Evolutionary conservation across 441 rosid genomes (phyloP).

Genomic region (Brassica hybrid): DNA sequence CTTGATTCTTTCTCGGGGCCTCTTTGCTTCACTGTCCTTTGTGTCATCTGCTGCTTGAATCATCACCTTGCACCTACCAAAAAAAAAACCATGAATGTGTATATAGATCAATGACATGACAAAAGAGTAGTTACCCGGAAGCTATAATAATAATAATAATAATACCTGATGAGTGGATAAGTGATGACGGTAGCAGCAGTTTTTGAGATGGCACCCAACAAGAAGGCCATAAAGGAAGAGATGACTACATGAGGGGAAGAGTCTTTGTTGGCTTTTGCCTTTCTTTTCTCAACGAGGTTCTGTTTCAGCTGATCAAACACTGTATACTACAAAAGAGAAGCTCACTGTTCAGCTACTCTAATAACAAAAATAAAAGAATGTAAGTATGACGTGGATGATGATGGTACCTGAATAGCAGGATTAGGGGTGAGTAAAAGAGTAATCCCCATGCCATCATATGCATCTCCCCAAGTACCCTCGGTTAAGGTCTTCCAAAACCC

Average conservation of each 20-base stretch:
- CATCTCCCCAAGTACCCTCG: slow-evolving; percentile 69
- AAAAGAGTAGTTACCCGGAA: slow-evolving; percentile 2
- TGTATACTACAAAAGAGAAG: slow-evolving; percentile 65
- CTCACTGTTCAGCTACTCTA: slow-evolving; percentile 11
- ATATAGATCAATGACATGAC: neutral
- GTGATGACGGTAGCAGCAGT: slow-evolving; percentile 82
- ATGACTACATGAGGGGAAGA: slow-evolving; percentile 70
- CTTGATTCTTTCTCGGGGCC: slow-evolving; percentile 42
- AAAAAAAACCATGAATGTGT: slow-evolving; percentile 7
- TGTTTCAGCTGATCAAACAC: slow-evolving; percentile 94
- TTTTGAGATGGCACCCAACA: slow-evolving; percentile 87
- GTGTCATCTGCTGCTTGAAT: slow-evolving; percentile 82
- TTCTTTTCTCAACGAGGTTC: slow-evolving; percentile 51
- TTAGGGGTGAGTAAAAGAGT: slow-evolving; percentile 85
- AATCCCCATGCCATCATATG: slow-evolving; percentile 88
- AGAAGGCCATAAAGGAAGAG: slow-evolving; percentile 77
- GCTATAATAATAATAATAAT: neutral
- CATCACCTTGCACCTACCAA: slow-evolving; percentile 79
- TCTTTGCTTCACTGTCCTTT: slow-evolving; percentile 45
- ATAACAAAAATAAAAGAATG: no score
- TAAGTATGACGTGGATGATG: slow-evolving; percentile 3
- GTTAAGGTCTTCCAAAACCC: slow-evolving; percentile 82
- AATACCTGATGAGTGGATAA: slow-evolving; percentile 89
- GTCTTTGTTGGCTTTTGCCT: slow-evolving; percentile 38
- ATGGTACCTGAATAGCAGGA: slow-evolving; percentile 79